Base-by-base conservation (phyloP, 169 alveolate species). In the Toxoplasma gondii region DNA sequence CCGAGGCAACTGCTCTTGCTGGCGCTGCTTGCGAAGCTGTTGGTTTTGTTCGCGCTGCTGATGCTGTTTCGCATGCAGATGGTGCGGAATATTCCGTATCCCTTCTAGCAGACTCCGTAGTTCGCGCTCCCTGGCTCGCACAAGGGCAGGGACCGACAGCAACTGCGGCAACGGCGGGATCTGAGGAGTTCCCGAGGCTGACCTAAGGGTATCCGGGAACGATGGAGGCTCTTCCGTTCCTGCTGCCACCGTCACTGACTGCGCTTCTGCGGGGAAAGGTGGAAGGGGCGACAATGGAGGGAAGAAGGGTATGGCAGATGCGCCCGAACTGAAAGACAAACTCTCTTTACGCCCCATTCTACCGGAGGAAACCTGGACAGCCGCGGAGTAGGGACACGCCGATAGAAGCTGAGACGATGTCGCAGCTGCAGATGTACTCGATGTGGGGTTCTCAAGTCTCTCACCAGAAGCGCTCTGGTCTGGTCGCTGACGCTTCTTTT, bases 121-220 rank as follows among this genome's bases (percentile, higher is more conserved):
- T n/a, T 86, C 92, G 29, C 39, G 34, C 41, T 86, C 92, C 80
- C 92, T 45, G 34, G 92, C 92, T 4, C 92, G 70, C 81, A 86
- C 81, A 39, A 87, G 80, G 29, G 92, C 92, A 24, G 92, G 92
- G 4, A 87, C 34, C 38, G 92, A 87, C 29, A 87, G 92, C 92
- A 87, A 17, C 80, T 87, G 92, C 4, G 69, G 90, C 74, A 43
- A 86, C 58, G 58, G 90, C 31, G 94, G 88, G 58, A 91, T 27
- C 34, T 29, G 38, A 10, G 39, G 70, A 1, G 45, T 53, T 34
- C 87, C 87, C 45, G 53, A 12, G 41, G 31, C 45, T 5, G 53
- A 17, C 41, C 86, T n/a, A 22, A n/a, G 49, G 44, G 49, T 34
- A 17, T 38, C 84, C 0, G 39, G 44, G 19, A 34, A 34, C 0